A percentile compares a stretch with the other conserved stretches of the same genome.
Conservation (phyloP, 2,329 filamentous ascomycete genomes). For the Aspergillus brunneoviolaceus region DNA sequence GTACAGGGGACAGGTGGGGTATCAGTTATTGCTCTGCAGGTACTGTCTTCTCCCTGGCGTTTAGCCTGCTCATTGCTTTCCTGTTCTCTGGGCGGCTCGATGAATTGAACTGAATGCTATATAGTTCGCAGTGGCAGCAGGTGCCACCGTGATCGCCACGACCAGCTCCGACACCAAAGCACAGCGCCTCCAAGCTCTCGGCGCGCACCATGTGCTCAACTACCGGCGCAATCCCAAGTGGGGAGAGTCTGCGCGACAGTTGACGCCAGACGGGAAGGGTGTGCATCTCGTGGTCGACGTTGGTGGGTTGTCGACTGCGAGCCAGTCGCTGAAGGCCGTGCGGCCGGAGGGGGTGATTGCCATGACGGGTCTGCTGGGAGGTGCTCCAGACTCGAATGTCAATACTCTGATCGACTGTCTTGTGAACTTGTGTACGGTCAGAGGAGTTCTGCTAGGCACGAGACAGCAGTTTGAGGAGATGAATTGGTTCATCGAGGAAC, state of each 20-base stretch:
- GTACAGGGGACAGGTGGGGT: conserved; percentile 57
- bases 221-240: conserved; percentile 55
- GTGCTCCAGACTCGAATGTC: conserved; percentile 34
- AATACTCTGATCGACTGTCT: conserved; percentile 40
- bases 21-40: conserved; percentile 51
- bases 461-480: conserved; percentile 53
- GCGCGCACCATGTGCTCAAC: conserved; percentile 59
- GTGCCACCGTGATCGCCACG: conserved; percentile 58
- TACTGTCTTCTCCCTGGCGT: conserved; percentile 6
- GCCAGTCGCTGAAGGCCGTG: conserved; percentile 44
- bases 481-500: conserved; percentile 50
- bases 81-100: no score
- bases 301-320: conserved; percentile 54
- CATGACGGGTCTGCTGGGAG: conserved; percentile 56
- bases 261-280: conserved; percentile 50
- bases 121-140: conserved; percentile 46
- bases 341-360: conserved; percentile 51
- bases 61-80: neutral
- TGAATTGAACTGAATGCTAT: no score
- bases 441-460: conserved; percentile 50
- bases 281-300: conserved; percentile 59
- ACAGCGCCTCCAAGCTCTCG: conserved; percentile 51
- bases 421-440: conserved; percentile 44
- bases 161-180: conserved; percentile 54
- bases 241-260: conserved; percentile 53